These are phyloP conservation scores for Xenoacremonium recifei DNA, from an alignment of 2,329 filamentous ascomycete species.

Conservation along the genomic window DNA sequence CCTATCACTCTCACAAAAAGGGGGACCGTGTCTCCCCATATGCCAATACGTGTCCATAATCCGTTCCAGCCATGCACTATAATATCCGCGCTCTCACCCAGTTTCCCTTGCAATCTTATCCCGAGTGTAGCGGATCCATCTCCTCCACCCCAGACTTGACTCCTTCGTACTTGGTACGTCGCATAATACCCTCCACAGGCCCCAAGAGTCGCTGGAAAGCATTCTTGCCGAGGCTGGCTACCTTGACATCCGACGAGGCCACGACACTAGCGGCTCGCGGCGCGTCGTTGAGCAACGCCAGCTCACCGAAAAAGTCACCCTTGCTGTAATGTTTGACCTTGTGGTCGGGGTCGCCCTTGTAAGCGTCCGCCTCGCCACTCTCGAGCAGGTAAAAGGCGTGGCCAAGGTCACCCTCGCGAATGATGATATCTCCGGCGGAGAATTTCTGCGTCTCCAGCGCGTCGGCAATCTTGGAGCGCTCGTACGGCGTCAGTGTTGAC, in stretches of 20 bases:
- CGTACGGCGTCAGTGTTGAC: constrained; percentile 80
- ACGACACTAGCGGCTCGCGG: constrained; percentile 88
- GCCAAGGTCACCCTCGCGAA: constrained; percentile 86
- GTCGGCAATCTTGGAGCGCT: constrained; percentile 96
- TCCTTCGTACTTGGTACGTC: constrained; percentile 66
- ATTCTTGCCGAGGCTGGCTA: constrained; percentile 87
- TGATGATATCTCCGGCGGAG: constrained; percentile 76
- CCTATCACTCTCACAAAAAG: not conserved
- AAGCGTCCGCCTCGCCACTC: constrained; percentile 80
- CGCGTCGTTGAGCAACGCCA: constrained; percentile 89
- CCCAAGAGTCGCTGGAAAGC: constrained; percentile 93
- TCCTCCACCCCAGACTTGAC: constrained; percentile 63
- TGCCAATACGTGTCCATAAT: too few species aligned
- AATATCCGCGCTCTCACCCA: not conserved
- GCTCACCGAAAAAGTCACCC: constrained; percentile 95
- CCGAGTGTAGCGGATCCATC: constrained; percentile 61
- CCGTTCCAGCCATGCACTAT: not conserved
- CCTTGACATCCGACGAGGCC: constrained; percentile 83
- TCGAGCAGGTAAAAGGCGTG: constrained; percentile 92
- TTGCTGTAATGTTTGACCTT: constrained; percentile 81
- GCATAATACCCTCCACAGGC: constrained; percentile 91
- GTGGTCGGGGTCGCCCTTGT: constrained; percentile 69
- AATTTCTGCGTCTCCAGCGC: constrained; percentile 91
- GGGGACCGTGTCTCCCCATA: too few species aligned
- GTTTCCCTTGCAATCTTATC: constrained; percentile 15